Base-by-base conservation (phyloP, 2,329 filamentous ascomycete species). In the Ophiocordyceps polyrhachis-furcata region DNA sequence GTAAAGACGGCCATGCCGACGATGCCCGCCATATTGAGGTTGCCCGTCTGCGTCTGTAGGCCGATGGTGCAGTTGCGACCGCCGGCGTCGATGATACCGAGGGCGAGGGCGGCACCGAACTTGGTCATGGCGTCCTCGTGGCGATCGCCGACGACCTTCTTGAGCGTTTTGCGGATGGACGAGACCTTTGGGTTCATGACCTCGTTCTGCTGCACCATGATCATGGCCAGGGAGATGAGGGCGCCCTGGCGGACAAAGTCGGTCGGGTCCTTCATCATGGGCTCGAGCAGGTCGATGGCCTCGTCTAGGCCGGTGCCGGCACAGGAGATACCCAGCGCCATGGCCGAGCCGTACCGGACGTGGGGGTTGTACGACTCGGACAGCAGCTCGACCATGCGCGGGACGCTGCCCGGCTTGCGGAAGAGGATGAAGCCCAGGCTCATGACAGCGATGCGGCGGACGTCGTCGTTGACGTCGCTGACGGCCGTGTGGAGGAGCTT, bases 101-200 rank as follows among this genome's bases (percentile, higher is more conserved):
- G 73, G 11, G 91, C 91, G 23, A 98, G 73, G 41, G 91, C 85
- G 53, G 86, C 89, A 55, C 91, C 91, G 52, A 98, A 98, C 63
- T 98, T 98, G 58, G 91, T 93, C 89, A 98, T 96, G 48, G 91
- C 91, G 67, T 98, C 91, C 62, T 98, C 91, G 54, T 98, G 91
- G 44, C 91, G 81, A 61, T 98, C 91, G 37, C 83, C 79, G 21
- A 96, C 79, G 46, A 95, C 86, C 71, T 94, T 96, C 67, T 86
- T 82, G 49, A 98, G 76, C 3, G 84, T 88, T 69, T 95, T 95
- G 55, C 91, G 81, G 52, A 96, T 88, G 1, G 80, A 75, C 20
- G 79, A 77, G 42, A 95, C 89, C 70, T 96, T 95, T 55, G 91
- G 88, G 65, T 96, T 98, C 85, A 95, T 93, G 25, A 82, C 81